Base-by-base conservation (phyloP, 1,284 basidiomycete genomes). In the Austroboletus novae-zelandiae region DNA sequence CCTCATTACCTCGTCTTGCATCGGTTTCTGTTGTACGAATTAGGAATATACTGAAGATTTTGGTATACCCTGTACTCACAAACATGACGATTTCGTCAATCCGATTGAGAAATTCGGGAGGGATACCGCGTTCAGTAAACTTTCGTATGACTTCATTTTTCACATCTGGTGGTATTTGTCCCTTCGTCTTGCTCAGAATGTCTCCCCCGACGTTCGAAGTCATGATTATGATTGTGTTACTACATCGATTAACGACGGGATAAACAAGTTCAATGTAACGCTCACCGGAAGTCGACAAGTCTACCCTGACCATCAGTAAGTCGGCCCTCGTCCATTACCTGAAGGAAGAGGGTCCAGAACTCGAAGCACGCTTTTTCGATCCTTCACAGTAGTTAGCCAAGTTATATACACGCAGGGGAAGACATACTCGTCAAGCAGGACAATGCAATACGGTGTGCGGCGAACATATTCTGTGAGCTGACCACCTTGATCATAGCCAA, bases 271-370 rank as follows among this genome's bases (percentile, higher is more conserved):
- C n/a, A 29, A 23, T 18, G 15, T 29, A 9, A 36, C 14, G 29
- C 46, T n/a, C 27, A 52, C 52, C 52, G 51, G 34, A 54, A 54
- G 35, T 54, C 52, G 14, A 54, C 52, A 9, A 54, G 27, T 29
- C 52, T 45, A 11, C 52, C 51, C 29, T 53, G 51, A 20, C 53
- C 53, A 18, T 54, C 53, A 18, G 53, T 54, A 6, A 54, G 44
- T 10, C 50, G 41, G 15, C 51, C 53, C 11, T 53, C 53, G 25
- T 54, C 51, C 53, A 54, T 52, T 17, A 54, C 53, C 45, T 54
- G 53, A 30, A 54, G 40, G 40, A 52, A 54, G 14, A 54, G n/a
- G 10, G 52, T 52, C 40, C 45, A 48, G 40, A 54, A 54, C 23
- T 35, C 50, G 4, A 45, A 10, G 25, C 52, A 54, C 4, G 52